Evolutionary conservation across 2,329 filamentous ascomycete genomes (phyloP).

Genomic region (Colletotrichum nymphaeae): DNA sequence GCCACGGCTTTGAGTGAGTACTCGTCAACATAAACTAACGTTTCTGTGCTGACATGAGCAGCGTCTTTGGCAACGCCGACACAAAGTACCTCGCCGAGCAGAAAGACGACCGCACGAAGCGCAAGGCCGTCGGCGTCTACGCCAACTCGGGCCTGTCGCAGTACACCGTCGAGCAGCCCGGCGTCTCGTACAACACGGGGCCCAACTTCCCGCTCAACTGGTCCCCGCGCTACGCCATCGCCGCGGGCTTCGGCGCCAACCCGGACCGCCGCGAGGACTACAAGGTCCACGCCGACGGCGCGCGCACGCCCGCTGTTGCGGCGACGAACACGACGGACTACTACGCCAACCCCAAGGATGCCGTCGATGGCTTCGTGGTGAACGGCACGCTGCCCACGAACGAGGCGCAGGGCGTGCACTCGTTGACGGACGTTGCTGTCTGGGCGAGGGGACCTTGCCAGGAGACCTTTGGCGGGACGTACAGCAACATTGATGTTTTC

Average conservation of each 20-base stretch:
- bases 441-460: constrained; percentile 85
- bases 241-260: constrained; percentile 75
- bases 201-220: constrained; percentile 85
- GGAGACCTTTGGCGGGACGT: constrained; percentile 78
- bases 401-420: constrained; percentile 78
- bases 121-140: constrained; percentile 80
- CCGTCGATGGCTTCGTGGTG: constrained; percentile 73
- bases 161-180: constrained; percentile 71
- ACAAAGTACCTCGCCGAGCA: constrained; percentile 80
- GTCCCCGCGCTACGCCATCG: constrained; percentile 86
- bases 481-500: constrained; percentile 78
- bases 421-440: constrained; percentile 81
- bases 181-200: constrained; percentile 77
- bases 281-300: constrained; percentile 70
- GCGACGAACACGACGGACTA: constrained; percentile 65
- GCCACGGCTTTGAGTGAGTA: constrained; percentile 81
- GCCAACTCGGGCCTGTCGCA: constrained; percentile 78
- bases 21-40: background rate
- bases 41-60: constrained; percentile 19
- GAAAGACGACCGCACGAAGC: constrained; percentile 76
- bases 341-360: constrained; percentile 77
- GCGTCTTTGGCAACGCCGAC: constrained; percentile 83
- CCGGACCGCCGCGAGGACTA: constrained; percentile 85
- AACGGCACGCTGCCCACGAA: constrained; percentile 79
- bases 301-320: constrained; percentile 66